Conservation (phyloP, 257 asterid species). For the Solanum chiquidenum region DNA sequence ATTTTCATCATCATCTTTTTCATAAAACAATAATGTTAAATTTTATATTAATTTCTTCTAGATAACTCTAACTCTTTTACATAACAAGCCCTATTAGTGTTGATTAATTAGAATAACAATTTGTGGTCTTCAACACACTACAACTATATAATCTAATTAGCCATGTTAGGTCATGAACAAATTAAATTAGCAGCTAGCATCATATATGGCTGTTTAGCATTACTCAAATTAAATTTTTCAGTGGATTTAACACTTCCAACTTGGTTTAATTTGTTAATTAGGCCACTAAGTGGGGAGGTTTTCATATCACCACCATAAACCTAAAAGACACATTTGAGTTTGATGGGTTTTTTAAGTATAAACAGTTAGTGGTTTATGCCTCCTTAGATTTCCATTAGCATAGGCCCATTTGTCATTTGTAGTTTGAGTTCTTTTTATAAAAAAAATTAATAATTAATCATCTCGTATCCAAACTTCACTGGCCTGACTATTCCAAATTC, state of each 20-base stretch:
- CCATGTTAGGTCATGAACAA: background rate
- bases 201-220: background rate
- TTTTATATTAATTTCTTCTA: background rate
- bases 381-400: background rate
- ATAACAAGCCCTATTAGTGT: background rate
- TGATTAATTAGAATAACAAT: background rate
- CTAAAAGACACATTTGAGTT: background rate
- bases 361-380: background rate
- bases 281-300: background rate
- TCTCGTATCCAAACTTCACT: background rate
- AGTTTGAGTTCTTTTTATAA: background rate
- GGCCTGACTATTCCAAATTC: background rate
- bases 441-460: background rate
- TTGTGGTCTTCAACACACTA: background rate
- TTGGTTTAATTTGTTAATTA: background rate
- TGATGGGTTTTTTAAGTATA: background rate
- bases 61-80: background rate
- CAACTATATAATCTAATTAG: background rate
- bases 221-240: background rate
- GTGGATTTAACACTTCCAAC: background rate
- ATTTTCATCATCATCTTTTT: background rate
- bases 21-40: background rate
- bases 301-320: background rate
- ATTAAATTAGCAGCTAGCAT: background rate
- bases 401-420: background rate